A percentile compares a stretch with the other conserved stretches of the same genome.
These are phyloP conservation scores for Nothopassalora personata DNA, from an alignment of 2,329 filamentous ascomycete species.

Conservation along the genomic window DNA sequence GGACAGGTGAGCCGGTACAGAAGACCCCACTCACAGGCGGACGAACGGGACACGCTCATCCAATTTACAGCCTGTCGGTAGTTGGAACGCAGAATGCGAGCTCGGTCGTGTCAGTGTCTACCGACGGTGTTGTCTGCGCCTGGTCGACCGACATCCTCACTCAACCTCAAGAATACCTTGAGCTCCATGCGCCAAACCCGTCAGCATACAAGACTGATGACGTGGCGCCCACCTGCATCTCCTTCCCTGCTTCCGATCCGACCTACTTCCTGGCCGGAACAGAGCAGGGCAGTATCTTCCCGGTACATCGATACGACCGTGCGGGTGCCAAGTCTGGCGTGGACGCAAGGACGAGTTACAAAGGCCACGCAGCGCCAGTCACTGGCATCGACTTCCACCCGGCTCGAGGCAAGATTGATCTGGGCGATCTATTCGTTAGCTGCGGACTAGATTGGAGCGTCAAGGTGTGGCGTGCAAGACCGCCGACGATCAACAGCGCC, in stretches of 20 bases:
- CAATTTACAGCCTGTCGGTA: conserved; percentile 90
- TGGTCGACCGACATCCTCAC: conserved; percentile 98
- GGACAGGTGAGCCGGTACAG: conserved; percentile 70
- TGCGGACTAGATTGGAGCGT: conserved; percentile 94
- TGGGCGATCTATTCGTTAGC: conserved; percentile 89
- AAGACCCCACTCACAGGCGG: conserved; percentile 94
- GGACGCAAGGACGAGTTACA: conserved; percentile 81
- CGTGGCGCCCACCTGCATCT: conserved; percentile 87
- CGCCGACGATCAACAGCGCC: conserved; percentile 63
- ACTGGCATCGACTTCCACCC: conserved; percentile 97
- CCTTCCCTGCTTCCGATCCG: conserved; percentile 89
- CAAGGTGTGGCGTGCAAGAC: conserved; percentile 90
- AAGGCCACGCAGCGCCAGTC: conserved; percentile 85
- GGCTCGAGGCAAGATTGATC: conserved; percentile 82
- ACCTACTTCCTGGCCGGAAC: conserved; percentile 97
- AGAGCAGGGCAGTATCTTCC: conserved; percentile 93
- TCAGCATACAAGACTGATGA: conserved; percentile 76
- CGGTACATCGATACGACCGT: conserved; percentile 94
- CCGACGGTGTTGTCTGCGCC: conserved; percentile 91
- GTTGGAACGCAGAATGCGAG: conserved; percentile 98
- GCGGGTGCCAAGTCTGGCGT: conserved; percentile 95
- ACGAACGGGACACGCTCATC: conserved; percentile 75
- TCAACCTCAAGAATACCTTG: conserved; percentile 89
- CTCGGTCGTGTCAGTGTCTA: conserved; percentile 96
- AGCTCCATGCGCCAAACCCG: conserved; percentile 73